A percentile compares a stretch with the other conserved stretches of the same genome.
phyloP scores from a whole-genome alignment of 2,329 filamentous ascomycete genomes.

The Apiospora koreana region DNA sequence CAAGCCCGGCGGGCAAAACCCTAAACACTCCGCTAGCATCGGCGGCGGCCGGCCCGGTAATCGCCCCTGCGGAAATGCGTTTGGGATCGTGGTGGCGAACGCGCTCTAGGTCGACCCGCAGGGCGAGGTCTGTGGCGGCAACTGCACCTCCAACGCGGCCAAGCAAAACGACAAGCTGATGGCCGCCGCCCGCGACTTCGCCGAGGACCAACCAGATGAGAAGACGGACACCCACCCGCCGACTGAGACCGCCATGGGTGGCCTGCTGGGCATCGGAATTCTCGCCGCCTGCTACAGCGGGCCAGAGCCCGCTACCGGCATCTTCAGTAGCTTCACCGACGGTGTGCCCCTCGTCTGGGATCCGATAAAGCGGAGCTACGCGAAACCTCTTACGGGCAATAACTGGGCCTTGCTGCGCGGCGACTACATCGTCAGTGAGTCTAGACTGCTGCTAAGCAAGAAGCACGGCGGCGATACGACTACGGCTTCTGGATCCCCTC shows the following conservation, averaged over 20 bases:
- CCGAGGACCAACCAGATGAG: constrained; percentile 57
- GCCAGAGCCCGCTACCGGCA: constrained; percentile 47
- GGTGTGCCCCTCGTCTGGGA: constrained; percentile 45
- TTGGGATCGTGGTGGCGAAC: constrained; percentile 51
- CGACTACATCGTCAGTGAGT: constrained; percentile 40
- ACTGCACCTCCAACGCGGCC: constrained; percentile 37
- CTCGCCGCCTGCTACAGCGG: constrained; percentile 67
- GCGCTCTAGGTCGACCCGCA: constrained; percentile 43
- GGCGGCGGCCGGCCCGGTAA: background rate
- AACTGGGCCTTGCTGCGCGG: constrained; percentile 39
- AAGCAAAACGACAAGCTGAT: constrained; percentile 40
- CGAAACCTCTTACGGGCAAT: constrained; percentile 46
- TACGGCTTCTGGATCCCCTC: constrained; percentile 37
- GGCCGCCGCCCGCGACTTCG: constrained; percentile 54
- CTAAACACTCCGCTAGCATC: background rate
- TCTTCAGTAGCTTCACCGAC: constrained; percentile 58
- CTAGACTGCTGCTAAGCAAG: constrained; percentile 33
- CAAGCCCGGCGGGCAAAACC: background rate
- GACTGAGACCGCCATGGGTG: constrained; percentile 45
- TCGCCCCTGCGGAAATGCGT: constrained; percentile 50
- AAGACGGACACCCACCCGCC: constrained; percentile 63
- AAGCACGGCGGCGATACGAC: constrained; percentile 34
- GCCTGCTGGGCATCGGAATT: constrained; percentile 54
- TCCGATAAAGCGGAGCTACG: constrained; percentile 47
- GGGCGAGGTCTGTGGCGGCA: constrained; percentile 45